phyloP scores from a whole-genome alignment of 768 basidiomycete genomes.

The Artomyces pyxidatus region DNA sequence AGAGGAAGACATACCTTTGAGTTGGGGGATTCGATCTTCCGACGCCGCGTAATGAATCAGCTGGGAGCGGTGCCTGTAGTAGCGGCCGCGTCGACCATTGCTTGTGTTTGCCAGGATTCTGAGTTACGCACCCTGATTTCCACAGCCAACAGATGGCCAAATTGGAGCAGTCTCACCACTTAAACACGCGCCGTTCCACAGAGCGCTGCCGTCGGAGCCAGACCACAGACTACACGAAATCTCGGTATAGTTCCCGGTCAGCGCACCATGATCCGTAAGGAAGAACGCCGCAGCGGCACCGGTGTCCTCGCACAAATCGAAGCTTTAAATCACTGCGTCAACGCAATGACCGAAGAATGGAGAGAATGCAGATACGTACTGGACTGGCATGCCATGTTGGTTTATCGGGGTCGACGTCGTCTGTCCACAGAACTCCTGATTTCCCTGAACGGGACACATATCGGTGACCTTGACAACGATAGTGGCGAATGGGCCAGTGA shows the following conservation, averaged over 20 bases:
- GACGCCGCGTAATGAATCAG: too few species aligned
- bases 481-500: slow-evolving; percentile 40
- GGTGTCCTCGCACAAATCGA: slow-evolving; percentile 54
- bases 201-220: slow-evolving; percentile 39
- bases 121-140: slow-evolving; percentile 38
- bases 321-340: too few species aligned
- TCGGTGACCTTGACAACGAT: slow-evolving; percentile 46
- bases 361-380: slow-evolving; percentile 26
- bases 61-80: slow-evolving; percentile 1
- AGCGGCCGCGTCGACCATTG: neutral
- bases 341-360: too few species aligned
- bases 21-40: too few species aligned
- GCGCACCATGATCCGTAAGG: slow-evolving; percentile 44
- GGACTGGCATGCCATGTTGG: slow-evolving; percentile 36
- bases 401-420: slow-evolving; percentile 34
- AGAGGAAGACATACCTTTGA: too few species aligned
- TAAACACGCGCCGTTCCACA: slow-evolving; percentile 46
- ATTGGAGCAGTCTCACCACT: slow-evolving; percentile 36
- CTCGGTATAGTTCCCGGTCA: slow-evolving; percentile 45
- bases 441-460: slow-evolving; percentile 38
- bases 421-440: slow-evolving; percentile 50
- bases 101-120: neutral
- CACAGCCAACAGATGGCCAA: slow-evolving; percentile 47
- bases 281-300: slow-evolving; percentile 46
- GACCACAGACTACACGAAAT: slow-evolving; percentile 51